Conservation (phyloP, 371 early-diverging fungal genomes). For the Apophysomyces variabilis region DNA sequence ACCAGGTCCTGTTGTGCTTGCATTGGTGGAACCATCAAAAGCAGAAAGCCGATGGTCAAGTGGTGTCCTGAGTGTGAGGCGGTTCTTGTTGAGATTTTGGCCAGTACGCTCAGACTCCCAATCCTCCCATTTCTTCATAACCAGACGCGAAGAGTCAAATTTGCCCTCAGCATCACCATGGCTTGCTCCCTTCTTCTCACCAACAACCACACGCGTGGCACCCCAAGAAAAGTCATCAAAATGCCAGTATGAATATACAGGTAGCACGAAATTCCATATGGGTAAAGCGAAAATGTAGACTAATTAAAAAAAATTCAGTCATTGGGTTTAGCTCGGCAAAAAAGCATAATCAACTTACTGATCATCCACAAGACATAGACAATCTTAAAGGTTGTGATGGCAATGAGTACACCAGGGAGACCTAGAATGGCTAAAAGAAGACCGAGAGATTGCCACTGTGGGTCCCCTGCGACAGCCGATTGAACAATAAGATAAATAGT, state of each 20-base stretch:
- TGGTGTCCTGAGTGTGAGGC: constrained; percentile 40
- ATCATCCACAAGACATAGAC: constrained; percentile 85
- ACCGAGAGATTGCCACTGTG: constrained; percentile 68
- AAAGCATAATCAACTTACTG: constrained; percentile 37
- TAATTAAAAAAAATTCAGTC: constrained; percentile 12
- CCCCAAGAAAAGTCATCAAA: constrained; percentile 98
- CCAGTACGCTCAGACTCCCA: constrained; percentile 74
- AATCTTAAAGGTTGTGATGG: constrained; percentile 82
- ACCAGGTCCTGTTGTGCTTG: constrained; percentile 28
- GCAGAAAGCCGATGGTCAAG: constrained; percentile 27
- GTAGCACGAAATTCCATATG: constrained; percentile 96
- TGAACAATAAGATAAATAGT: constrained; percentile 57
- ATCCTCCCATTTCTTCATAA: constrained; percentile 73
- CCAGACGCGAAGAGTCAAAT: constrained; percentile 65
- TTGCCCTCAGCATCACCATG: constrained; percentile 68
- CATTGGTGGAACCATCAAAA: constrained; percentile 28
- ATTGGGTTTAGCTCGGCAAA: neutral
- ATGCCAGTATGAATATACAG: constrained; percentile 95
- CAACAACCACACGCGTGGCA: constrained; percentile 79
- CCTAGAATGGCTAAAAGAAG: constrained; percentile 72
- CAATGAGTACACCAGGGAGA: constrained; percentile 86
- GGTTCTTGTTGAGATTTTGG: constrained; percentile 34
- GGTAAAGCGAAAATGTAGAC: constrained; percentile 80
- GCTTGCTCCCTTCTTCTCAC: constrained; percentile 67
- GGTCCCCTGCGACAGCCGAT: constrained; percentile 51